Conservation (phyloP, 2,329 filamentous ascomycete species). For the Alternaria brassicae region DNA sequence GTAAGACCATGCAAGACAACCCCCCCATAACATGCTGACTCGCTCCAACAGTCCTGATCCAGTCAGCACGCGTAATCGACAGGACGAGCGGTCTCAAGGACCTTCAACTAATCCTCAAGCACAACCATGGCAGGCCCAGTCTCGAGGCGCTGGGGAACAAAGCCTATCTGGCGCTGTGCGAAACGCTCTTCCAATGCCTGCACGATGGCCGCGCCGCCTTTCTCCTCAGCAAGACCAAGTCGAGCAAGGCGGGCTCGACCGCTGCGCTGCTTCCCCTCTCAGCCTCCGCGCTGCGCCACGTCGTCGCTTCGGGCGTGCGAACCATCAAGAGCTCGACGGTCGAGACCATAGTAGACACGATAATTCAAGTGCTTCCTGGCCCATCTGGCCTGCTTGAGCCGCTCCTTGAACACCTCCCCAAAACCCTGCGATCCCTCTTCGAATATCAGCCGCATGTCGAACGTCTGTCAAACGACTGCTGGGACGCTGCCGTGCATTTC, state of each 20-base stretch:
- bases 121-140: constrained; percentile 56
- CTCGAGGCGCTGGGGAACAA: constrained; percentile 70
- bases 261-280: constrained; percentile 68
- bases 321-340: constrained; percentile 78
- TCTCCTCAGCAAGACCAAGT: constrained; percentile 58
- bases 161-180: constrained; percentile 81
- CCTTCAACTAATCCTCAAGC: constrained; percentile 63
- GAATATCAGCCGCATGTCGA: constrained; percentile 80
- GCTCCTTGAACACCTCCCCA: constrained; percentile 78
- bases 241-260: constrained; percentile 20
- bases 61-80: constrained; percentile 46
- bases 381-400: constrained; percentile 71
- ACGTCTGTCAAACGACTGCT: constrained; percentile 72
- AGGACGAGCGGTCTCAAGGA: constrained; percentile 62
- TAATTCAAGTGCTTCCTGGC: constrained; percentile 74
- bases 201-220: constrained; percentile 72
- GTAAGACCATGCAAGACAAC: constrained; percentile 32
- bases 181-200: constrained; percentile 76
- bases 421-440: constrained; percentile 73
- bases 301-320: constrained; percentile 72
- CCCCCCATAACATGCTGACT: constrained; percentile 28
- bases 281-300: constrained; percentile 73
- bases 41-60: constrained; percentile 35
- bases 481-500: constrained; percentile 74
- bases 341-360: constrained; percentile 79